Conservation (phyloP, 2,329 filamentous ascomycete species). For the Eutypa lata region DNA sequence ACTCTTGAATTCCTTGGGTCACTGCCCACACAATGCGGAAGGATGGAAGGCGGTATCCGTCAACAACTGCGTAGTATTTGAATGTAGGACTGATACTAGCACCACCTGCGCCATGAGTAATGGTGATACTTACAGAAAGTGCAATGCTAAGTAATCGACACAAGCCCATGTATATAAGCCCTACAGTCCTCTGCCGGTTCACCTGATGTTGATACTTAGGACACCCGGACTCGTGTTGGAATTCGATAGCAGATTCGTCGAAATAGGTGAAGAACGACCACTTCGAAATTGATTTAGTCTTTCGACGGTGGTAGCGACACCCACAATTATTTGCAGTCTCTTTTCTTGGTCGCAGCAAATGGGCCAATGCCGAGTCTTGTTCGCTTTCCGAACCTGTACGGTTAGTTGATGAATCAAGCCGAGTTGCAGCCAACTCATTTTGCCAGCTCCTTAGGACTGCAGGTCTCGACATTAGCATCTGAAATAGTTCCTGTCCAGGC, state of each 20-base stretch:
- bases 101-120: neutral
- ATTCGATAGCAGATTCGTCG: neutral
- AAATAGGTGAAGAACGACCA: neutral
- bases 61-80: neutral
- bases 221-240: neutral
- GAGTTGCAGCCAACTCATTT: neutral
- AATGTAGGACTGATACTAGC: neutral
- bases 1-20: neutral
- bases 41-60: neutral
- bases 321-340: neutral
- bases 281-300: neutral
- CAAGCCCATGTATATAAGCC: neutral
- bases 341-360: neutral
- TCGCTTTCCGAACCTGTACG: neutral
- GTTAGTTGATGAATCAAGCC: neutral
- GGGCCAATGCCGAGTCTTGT: neutral
- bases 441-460: neutral
- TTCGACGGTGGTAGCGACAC: neutral
- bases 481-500: neutral
- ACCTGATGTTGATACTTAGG: neutral
- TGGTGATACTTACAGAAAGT: neutral
- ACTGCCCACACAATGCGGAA: neutral
- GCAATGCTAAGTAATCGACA: neutral
- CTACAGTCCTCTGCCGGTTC: neutral
- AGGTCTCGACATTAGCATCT: neutral